Evolutionary conservation across 352 stramenopile genomes (phyloP).

Genomic region (Thalassiosira oceanica): DNA sequence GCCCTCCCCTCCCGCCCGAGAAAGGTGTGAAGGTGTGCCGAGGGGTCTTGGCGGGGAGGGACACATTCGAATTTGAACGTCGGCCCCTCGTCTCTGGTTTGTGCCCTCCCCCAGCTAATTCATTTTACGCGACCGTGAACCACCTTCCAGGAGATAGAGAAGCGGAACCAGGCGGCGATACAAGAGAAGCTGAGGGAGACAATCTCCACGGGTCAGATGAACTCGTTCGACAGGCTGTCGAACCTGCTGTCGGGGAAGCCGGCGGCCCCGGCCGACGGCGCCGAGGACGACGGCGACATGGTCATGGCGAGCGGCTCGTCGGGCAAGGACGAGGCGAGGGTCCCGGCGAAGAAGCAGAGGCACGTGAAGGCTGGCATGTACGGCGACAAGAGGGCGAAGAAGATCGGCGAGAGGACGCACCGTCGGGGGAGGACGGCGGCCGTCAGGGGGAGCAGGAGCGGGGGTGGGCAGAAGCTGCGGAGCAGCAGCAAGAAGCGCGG

Average conservation of each 20-base stretch:
- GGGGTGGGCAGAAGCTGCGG: slow-evolving; percentile 9
- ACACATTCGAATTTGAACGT: too few species aligned
- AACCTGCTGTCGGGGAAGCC: slow-evolving; percentile 33
- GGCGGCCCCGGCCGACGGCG: neutral
- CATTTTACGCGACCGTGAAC: too few species aligned
- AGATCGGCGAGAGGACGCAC: slow-evolving; percentile 8
- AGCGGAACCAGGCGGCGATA: slow-evolving; percentile 39
- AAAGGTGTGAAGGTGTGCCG: too few species aligned
- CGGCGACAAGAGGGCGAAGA: slow-evolving; percentile 33
- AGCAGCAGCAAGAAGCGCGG: slow-evolving; percentile 47
- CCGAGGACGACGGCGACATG: slow-evolving; percentile 13
- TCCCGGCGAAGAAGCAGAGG: slow-evolving; percentile 45
- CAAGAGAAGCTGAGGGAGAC: slow-evolving; percentile 49
- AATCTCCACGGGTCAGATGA: slow-evolving; percentile 40
- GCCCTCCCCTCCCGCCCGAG: too few species aligned
- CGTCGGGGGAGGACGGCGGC: neutral
- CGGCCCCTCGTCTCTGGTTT: too few species aligned
- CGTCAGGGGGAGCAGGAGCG: slow-evolving; percentile 6
- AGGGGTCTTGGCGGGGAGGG: too few species aligned
- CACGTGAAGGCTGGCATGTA: slow-evolving; percentile 11
- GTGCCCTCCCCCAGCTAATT: too few species aligned
- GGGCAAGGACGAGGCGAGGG: slow-evolving; percentile 39
- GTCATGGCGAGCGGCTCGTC: slow-evolving; percentile 15
- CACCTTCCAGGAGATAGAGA: slow-evolving; percentile 28
- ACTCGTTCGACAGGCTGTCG: slow-evolving; percentile 52